Evolutionary conservation across 2,329 filamentous ascomycete genomes (phyloP), one percentile per base, ranked within the genome.

Genomic region (Botryotinia globosa): DNA sequence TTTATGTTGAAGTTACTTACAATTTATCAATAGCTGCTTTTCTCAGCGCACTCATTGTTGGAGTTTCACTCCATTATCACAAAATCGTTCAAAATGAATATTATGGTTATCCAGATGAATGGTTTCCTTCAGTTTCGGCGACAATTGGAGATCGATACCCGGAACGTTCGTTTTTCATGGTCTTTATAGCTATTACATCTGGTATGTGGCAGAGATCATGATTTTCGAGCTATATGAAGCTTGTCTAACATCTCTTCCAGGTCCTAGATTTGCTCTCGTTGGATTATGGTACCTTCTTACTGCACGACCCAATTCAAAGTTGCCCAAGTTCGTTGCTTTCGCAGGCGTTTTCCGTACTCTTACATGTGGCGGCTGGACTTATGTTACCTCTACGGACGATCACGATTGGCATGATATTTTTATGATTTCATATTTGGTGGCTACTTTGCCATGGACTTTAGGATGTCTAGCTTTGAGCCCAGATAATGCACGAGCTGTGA

Each of bases 391-490:
- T 75, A 99, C 96, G 61, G 96, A 99, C 81, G 94, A 98, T 81
- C 96, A 99, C 82, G 90, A 97, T 83, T 98, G 94, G 94, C 96
- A 99, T 82, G 96, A 99, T 80, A 95, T 98, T 75, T 95, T 99
- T 82, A 99, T 99, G 96, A 98, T 99, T 78, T 97, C 94, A 22
- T 99, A 99, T 82, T 86, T 99, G 72, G 91, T 99, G 63, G 92
- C 94, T 48, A 98, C 96, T 4, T 86, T 99, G 71, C 96, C 96
- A 2, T 99, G 96, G 96, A 99, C 95, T 2, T 82, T 94, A 65
- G 96, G 96, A 66, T 98, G 95, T 82, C 88, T 98, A 74, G 90
- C 92, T 8, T 84, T 98, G 69, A 98, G 94, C 82, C 94, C 95
- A 18, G 89, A 91, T 72, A 97, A 98, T 81, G 87, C 91, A 20